phyloP scores from a whole-genome alignment of 2,329 filamentous ascomycete species.

The Sclerotinia trifoliorum region DNA sequence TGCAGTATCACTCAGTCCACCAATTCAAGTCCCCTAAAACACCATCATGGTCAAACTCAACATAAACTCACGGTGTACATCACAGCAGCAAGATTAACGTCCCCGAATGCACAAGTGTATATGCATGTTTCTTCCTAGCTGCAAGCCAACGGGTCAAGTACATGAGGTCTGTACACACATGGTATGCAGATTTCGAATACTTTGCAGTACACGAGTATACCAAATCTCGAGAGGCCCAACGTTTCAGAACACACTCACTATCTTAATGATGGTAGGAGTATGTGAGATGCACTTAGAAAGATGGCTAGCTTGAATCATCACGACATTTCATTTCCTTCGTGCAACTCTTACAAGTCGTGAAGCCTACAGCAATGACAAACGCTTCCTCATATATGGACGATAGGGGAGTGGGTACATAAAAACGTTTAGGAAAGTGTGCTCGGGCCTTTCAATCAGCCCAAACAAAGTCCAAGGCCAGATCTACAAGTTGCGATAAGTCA shows the following conservation, averaged over 20 bases:
- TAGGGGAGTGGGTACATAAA: background rate
- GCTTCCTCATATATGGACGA: background rate
- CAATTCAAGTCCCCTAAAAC: constrained; percentile 18
- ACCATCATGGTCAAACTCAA: constrained; percentile 19
- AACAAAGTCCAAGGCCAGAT: background rate
- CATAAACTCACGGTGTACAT: constrained; percentile 6
- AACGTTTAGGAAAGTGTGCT: background rate
- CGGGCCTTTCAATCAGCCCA: background rate
- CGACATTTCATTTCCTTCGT: background rate
- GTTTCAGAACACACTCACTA: constrained; percentile 4
- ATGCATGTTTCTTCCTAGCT: constrained; percentile 7
- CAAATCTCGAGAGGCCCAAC: constrained; percentile 3
- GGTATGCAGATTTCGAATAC: background rate
- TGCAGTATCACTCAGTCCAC: constrained; percentile 3
- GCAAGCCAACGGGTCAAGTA: constrained; percentile 15
- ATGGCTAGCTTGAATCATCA: background rate
- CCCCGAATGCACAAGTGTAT: constrained; percentile 11
- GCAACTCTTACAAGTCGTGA: background rate
- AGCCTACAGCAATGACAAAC: background rate
- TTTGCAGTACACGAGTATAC: background rate
- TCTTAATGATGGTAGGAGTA: background rate
- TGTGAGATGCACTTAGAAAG: background rate
- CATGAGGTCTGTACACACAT: background rate
- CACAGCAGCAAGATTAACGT: constrained; percentile 21
- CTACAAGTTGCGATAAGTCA: constrained; percentile 7